Percentiles rank a stretch among this genome's conserved stretches.
Conservation (phyloP, 139 green algal genomes). For the Pseudopediastrum boryanum region DNA sequence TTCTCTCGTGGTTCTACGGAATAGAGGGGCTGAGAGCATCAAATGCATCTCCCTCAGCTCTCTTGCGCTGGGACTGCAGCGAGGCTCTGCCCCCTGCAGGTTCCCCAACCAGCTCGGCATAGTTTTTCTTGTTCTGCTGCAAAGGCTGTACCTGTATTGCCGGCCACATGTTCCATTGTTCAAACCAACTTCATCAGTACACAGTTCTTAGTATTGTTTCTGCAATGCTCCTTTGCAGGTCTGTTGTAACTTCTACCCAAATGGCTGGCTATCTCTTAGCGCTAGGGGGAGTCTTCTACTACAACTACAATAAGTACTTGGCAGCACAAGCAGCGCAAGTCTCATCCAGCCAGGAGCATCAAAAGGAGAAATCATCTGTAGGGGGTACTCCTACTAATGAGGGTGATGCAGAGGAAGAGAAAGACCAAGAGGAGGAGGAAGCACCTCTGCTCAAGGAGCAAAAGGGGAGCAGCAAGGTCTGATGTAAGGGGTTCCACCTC, state of each 20-base stretch:
- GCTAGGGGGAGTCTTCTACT: conserved; percentile 68
- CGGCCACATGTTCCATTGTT: too few relatives aligned
- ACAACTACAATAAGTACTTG: conserved; percentile 68
- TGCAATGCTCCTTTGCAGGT: conserved; percentile 34
- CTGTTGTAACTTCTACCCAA: conserved; percentile 64
- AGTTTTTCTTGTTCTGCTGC: not conserved
- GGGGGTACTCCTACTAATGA: too few relatives aligned
- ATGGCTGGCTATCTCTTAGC: conserved; percentile 74
- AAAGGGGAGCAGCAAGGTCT: too few relatives aligned
- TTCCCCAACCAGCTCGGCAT: not conserved
- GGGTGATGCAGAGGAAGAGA: too few relatives aligned
- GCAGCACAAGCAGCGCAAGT: conserved; percentile 8
- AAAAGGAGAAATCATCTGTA: too few relatives aligned
- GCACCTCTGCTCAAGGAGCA: too few relatives aligned
- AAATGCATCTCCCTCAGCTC: not conserved
- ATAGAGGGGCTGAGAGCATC: too few relatives aligned
- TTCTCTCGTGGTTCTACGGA: too few relatives aligned
- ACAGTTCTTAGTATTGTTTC: not conserved
- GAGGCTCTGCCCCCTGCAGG: not conserved
- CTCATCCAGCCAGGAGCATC: too few relatives aligned
- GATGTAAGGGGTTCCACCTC: too few relatives aligned
- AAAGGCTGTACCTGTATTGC: not conserved
- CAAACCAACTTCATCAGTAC: too few relatives aligned
- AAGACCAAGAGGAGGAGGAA: too few relatives aligned
- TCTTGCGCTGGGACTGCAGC: not conserved